Base-by-base conservation (phyloP, 108 stramenopile species). In the Stephanodiscus triporus region DNA sequence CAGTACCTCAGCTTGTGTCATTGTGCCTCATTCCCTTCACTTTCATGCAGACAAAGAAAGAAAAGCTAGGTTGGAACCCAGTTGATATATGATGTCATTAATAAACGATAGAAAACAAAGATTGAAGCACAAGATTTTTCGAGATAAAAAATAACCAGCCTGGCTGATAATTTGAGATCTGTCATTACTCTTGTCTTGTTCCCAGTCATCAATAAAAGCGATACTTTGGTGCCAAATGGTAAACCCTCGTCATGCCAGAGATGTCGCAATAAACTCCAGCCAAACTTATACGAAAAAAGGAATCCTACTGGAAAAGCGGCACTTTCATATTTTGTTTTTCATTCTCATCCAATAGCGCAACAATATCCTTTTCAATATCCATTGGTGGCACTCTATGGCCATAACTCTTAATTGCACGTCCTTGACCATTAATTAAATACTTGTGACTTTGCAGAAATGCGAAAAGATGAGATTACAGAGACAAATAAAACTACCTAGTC, bases 361-460 rank as follows among this genome's bases (percentile, higher is more conserved):
- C 81, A 77, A 93, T 93, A 50, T 86, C 88, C 9, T 70, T 78
- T 66, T 82, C 75, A 48, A 93, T 70, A 16, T 76, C 64, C 24
- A 88, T 53, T 34, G 89, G 89, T 60, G 77, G 69, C 32, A 85
- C 66, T 57, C 78, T 68, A 76, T 91, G 82, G 48, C 68, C 63
- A 58, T 84, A 93, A 45, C 86, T 55, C 37, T 87, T 73, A 20
- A 93, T 85, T 20, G 87, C 88, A 10, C 73, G 67, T 13, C 92
- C 92, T 61, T 88, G 66, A 17, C 85, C 71, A 71, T 88, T 76
- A 24, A 93, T 81, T 63, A 93, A 76, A 76, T 87, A 93, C 58
- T 93, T 93, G 78, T 85, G 90, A 80, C 58, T 59, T 13, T 26
- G 19, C 24, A 54, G 26, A 24, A 26, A 54, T 6, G 58, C 58